A percentile compares a stretch with the other conserved stretches of the same genome.
Conservation (phyloP, 768 basidiomycete species). For the Clitopilus passeckerianus region DNA sequence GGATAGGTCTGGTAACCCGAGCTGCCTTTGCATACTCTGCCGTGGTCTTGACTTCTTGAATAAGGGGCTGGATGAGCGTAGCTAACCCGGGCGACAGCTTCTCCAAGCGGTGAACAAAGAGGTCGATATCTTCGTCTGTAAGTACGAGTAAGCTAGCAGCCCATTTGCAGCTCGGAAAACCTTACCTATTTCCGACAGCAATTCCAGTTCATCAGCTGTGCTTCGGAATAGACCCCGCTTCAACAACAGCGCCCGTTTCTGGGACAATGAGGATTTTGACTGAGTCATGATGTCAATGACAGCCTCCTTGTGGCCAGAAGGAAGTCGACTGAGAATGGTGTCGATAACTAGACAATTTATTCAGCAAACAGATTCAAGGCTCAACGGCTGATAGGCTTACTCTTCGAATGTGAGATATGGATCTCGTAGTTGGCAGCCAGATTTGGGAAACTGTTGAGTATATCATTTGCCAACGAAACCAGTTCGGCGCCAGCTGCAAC, state of each 20-base stretch:
- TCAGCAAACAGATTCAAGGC: conserved; percentile 1
- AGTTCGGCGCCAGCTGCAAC: conserved; percentile 72
- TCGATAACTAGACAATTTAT: conserved; percentile 55
- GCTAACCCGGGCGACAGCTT: conserved; percentile 52
- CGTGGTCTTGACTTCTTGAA: conserved; percentile 61
- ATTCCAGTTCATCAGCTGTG: conserved; percentile 70
- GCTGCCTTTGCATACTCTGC: conserved; percentile 55
- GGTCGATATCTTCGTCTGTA: conserved; percentile 61
- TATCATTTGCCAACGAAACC: conserved; percentile 62
- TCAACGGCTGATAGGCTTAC: conserved; percentile 33
- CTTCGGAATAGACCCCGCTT: conserved; percentile 68
- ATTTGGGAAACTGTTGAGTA: conserved; percentile 69
- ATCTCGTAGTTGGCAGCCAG: conserved; percentile 66
- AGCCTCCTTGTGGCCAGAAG: conserved; percentile 46
- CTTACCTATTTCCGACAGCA: conserved; percentile 58
- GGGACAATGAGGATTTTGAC: conserved; percentile 57
- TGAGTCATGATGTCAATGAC: conserved; percentile 65
- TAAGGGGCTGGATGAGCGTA: conserved; percentile 38
- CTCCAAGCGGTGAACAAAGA: conserved; percentile 49
- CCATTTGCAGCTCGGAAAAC: neutral
- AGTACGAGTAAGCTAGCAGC: neutral
- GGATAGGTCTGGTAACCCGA: conserved; percentile 58
- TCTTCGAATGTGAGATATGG: conserved; percentile 71
- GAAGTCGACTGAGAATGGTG: conserved; percentile 54
- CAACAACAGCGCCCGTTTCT: conserved; percentile 64